Conservation (phyloP, 1,284 basidiomycete species). For the Coniophora puteana region DNA sequence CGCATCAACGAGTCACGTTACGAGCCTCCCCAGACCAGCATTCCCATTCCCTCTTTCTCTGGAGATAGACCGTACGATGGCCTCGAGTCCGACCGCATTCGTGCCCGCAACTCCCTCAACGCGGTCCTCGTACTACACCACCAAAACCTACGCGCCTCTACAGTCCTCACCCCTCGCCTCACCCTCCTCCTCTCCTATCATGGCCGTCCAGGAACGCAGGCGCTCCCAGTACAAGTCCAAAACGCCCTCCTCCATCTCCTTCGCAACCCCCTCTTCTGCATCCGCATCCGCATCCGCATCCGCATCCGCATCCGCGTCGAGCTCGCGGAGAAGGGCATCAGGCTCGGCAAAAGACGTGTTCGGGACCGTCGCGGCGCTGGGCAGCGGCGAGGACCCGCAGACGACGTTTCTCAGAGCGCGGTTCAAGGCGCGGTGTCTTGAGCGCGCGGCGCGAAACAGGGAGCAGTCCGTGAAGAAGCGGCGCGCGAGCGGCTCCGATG, state of each 20-base stretch:
- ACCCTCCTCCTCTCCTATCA: constrained; percentile 36
- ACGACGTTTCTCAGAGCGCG: constrained; percentile 54
- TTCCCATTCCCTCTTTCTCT: too few relatives aligned
- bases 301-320: too few relatives aligned
- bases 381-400: constrained; percentile 36
- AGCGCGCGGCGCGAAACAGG: constrained; percentile 53
- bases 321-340: constrained; percentile 13
- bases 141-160: constrained; percentile 32
- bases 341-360: constrained; percentile 12
- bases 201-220: constrained; percentile 36
- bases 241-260: constrained; percentile 13
- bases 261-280: constrained; percentile 18
- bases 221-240: constrained; percentile 44
- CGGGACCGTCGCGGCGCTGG: neutral
- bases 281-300: constrained; percentile 5
- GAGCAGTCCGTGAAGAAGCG: constrained; percentile 41
- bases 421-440: constrained; percentile 57
- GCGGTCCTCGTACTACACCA: constrained; percentile 24
- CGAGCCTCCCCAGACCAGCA: too few relatives aligned
- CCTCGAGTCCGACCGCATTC: too few relatives aligned
- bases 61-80: too few relatives aligned
- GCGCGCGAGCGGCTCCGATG: constrained; percentile 51
- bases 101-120: constrained; percentile 22
- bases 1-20: too few relatives aligned
- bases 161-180: constrained; percentile 48